phyloP scores from a whole-genome alignment of 371 early-diverging fungal genomes.

The Mortierella sp. region DNA sequence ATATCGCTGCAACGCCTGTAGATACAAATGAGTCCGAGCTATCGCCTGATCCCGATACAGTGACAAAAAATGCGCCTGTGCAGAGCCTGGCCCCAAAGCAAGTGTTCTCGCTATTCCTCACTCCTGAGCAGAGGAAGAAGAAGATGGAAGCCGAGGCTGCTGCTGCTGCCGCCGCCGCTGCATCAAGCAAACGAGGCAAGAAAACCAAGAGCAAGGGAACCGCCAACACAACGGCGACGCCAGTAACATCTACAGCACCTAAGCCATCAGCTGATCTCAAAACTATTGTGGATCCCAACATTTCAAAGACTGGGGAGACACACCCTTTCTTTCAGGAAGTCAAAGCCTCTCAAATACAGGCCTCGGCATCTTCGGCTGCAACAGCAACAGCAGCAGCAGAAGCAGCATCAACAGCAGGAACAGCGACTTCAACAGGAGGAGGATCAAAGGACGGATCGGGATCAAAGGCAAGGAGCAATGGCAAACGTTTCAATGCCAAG shows the following conservation, averaged over 20 bases:
- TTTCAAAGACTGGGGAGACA: slow-evolving; percentile 52
- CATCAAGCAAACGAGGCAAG: slow-evolving; percentile 18
- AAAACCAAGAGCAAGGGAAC: slow-evolving; percentile 32
- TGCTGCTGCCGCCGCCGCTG: slow-evolving; percentile 4
- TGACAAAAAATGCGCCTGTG: background rate
- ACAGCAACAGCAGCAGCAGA: background rate
- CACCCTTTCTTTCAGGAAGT: slow-evolving; percentile 51
- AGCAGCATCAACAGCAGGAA: background rate
- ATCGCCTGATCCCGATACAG: background rate
- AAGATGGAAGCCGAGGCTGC: slow-evolving; percentile 34
- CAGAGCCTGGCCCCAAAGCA: slow-evolving; percentile 21
- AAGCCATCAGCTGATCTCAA: slow-evolving; percentile 14
- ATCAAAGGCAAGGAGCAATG: background rate
- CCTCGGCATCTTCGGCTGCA: slow-evolving; percentile 2
- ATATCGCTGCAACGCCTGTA: background rate
- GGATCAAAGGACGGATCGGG: background rate
- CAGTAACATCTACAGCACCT: slow-evolving; percentile 1
- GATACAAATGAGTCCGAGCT: background rate
- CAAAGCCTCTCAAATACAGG: slow-evolving; percentile 25
- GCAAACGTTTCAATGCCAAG: slow-evolving; percentile 12
- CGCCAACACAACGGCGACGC: background rate
- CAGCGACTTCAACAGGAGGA: background rate
- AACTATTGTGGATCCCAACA: slow-evolving; percentile 39
- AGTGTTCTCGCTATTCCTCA: slow-evolving; percentile 50
- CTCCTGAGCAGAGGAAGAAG: slow-evolving; percentile 44